Evolutionary conservation across 2,329 filamentous ascomycete species (phyloP).

Genomic region (Verticillium alfalfae): DNA sequence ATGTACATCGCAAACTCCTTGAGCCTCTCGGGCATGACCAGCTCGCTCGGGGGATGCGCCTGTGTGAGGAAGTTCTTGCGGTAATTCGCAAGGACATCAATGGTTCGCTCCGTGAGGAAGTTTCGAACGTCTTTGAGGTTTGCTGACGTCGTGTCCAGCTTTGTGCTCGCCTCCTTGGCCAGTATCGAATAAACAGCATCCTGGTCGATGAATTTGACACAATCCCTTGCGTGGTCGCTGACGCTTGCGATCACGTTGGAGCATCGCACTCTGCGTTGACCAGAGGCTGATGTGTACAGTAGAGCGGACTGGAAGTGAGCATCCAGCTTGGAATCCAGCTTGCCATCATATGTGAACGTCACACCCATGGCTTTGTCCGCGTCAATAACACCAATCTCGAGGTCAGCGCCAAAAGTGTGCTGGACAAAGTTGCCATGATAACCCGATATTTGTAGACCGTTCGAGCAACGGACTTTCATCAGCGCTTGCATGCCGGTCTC

Average conservation of each 20-base stretch:
- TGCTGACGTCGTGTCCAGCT: slow-evolving; percentile 64
- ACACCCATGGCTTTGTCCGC: slow-evolving; percentile 90
- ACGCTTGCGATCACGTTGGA: slow-evolving; percentile 91
- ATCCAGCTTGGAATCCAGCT: slow-evolving; percentile 93
- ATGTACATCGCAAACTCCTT: slow-evolving; percentile 98
- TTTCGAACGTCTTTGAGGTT: slow-evolving; percentile 80
- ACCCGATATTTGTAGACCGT: slow-evolving; percentile 85
- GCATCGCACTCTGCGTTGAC: slow-evolving; percentile 85
- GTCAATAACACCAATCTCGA: slow-evolving; percentile 89
- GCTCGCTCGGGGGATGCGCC: slow-evolving; percentile 80
- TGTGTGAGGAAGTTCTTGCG: slow-evolving; percentile 84
- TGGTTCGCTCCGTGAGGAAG: slow-evolving; percentile 81
- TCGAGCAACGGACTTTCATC: slow-evolving; percentile 98
- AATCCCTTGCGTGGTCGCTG: slow-evolving; percentile 75
- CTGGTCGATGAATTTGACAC: slow-evolving; percentile 91
- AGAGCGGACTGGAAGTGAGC: slow-evolving; percentile 96
- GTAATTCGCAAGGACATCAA: slow-evolving; percentile 87
- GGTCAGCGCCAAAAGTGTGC: slow-evolving; percentile 88
- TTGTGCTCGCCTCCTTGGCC: slow-evolving; percentile 89
- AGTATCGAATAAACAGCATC: slow-evolving; percentile 86
- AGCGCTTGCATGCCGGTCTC: slow-evolving; percentile 94
- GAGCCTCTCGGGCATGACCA: slow-evolving; percentile 90
- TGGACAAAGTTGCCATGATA: slow-evolving; percentile 97
- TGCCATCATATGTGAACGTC: slow-evolving; percentile 91
- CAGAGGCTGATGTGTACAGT: slow-evolving; percentile 86